Conservation (phyloP, 257 asterid species). For the Solanum corneliomulleri region DNA sequence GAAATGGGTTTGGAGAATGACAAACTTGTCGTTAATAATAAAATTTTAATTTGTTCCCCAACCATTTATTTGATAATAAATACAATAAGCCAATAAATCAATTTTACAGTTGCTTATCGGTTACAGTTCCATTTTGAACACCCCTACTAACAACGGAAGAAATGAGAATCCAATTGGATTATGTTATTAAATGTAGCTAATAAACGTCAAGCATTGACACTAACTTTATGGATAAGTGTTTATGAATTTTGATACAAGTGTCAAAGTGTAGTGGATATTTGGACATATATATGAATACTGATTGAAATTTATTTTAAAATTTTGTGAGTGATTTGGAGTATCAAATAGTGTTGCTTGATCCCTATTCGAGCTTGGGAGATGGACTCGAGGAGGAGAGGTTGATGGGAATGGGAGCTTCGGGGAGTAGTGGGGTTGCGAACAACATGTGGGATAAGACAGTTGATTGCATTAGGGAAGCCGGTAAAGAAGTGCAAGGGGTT, state of each 20-base stretch:
- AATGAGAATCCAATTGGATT: neutral
- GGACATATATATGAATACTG: neutral
- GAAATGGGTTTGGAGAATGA: neutral
- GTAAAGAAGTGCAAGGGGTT: neutral
- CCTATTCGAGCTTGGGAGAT: neutral
- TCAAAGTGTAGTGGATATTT: neutral
- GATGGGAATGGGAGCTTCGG: neutral
- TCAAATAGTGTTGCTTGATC: neutral
- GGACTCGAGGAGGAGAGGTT: neutral
- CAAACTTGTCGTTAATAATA: neutral
- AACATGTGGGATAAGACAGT: neutral
- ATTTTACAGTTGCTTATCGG: too few species aligned
- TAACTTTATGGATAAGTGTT: neutral
- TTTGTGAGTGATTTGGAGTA: neutral
- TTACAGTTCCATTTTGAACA: too few species aligned
- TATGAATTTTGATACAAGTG: neutral
- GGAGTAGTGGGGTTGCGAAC: neutral
- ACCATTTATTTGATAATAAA: too few species aligned
- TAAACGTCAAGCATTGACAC: neutral
- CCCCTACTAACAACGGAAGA: neutral
- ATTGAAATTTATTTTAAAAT: too few species aligned
- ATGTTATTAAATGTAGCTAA: neutral
- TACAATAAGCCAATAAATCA: too few species aligned
- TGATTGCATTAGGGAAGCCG: neutral
- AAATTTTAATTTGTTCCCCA: too few species aligned